Base-by-base conservation (phyloP, 2,329 filamentous ascomycete species). In the Rhinocladiella mackenziei region DNA sequence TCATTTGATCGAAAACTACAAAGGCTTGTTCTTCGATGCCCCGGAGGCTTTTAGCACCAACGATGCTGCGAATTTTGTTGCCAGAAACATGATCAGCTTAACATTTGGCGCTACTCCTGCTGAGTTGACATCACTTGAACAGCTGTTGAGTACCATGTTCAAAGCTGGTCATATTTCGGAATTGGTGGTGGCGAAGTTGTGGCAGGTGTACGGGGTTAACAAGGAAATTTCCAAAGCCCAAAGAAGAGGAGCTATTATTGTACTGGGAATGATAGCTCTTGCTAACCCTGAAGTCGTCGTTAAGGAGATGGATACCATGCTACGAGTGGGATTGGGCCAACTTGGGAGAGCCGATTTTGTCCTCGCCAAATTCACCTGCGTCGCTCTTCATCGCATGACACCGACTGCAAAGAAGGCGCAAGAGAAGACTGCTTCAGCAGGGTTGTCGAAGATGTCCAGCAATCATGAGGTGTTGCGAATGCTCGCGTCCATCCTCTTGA, bases 81-180 rank as follows among this genome's bases (percentile, higher is more conserved):
- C 91, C 18, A 81, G 89, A 51, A 98, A 97, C 67, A 98, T 98
- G 91, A 97, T 97, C 66, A 96, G 89, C 73, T 70, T 98, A 60
- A 98, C 92, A 0, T 97, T 95, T 64, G 91, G 89, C 19, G 89
- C 91, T 1, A 94, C 91, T 0, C 88, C 91, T 1, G 92, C 94
- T 1, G 92, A 98, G 63, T 72, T 98, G 42, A 98, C 92, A 0
- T 97, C 89, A 34, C 74, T 98, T 6, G 92, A 98, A 66, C 92
- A 98, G 65, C 74, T 98, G 3, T 74, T 98, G 5, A 88, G 86
- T 51, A 97, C 89, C 0, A 98, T 98, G 92, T 95, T 96, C 87
- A 94, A 89, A 67, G 83, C 84, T 26, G 87, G 88, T 10, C 78
- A 89, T 63, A 83, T 98, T 51, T 84, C 86, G 1, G 88, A 94